These are phyloP conservation scores for Fraxinus sp. DNA, from an alignment of 305 asterid species.

Conservation along the genomic window DNA sequence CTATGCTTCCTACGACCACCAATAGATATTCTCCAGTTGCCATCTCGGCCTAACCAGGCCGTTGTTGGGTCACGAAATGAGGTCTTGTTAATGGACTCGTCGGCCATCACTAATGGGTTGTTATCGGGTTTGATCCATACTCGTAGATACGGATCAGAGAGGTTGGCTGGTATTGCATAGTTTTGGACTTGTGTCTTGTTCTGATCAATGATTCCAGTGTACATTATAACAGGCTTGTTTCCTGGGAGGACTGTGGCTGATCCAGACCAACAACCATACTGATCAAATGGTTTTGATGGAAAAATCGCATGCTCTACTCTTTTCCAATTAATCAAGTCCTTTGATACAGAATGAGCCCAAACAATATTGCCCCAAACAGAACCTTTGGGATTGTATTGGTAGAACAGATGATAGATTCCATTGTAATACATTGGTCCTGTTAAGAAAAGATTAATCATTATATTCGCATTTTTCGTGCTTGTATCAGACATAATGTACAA, in stretches of 20 bases:
- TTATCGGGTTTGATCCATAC: slow-evolving; percentile 48
- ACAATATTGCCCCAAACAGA: slow-evolving; percentile 53
- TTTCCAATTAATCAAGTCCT: slow-evolving; percentile 42
- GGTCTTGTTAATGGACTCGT: slow-evolving; percentile 28
- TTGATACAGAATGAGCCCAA: slow-evolving; percentile 55
- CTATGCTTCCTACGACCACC: slow-evolving; percentile 24
- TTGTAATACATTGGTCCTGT: slow-evolving; percentile 48
- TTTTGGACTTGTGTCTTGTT: slow-evolving; percentile 51
- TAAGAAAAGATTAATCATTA: not conserved
- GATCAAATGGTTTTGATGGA: slow-evolving; percentile 41
- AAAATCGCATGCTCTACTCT: slow-evolving; percentile 32
- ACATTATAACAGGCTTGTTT: slow-evolving; percentile 46
- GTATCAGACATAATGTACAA: not conserved
- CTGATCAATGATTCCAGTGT: slow-evolving; percentile 46
- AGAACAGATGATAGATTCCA: slow-evolving; percentile 45
- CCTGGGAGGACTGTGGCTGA: slow-evolving; percentile 50
- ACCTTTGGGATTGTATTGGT: slow-evolving; percentile 53
- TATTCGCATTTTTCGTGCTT: not conserved
- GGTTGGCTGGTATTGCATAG: slow-evolving; percentile 49
- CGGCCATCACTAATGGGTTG: slow-evolving; percentile 42
- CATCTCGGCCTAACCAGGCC: slow-evolving; percentile 46
- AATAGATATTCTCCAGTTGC: slow-evolving; percentile 37
- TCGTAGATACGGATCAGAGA: slow-evolving; percentile 41
- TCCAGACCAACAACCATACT: slow-evolving; percentile 44
- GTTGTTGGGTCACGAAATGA: slow-evolving; percentile 58